Conservation (phyloP, 2,329 filamentous ascomycete genomes). For the Corinectria fuckeliana region DNA sequence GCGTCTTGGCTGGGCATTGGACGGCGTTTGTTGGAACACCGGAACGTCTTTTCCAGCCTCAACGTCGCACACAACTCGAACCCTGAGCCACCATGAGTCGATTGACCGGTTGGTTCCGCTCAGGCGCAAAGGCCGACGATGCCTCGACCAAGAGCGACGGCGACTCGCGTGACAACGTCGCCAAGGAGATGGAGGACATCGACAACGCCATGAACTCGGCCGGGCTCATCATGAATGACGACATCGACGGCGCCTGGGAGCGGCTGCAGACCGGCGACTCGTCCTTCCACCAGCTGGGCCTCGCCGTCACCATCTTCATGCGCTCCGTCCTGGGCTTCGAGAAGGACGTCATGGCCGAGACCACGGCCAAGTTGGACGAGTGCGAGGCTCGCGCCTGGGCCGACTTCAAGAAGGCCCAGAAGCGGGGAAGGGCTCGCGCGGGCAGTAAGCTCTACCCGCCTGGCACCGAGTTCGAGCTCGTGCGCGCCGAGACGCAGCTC, state of each 20-base stretch:
- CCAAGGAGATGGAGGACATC: constrained; percentile 60
- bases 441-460: constrained; percentile 70
- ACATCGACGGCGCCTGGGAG: constrained; percentile 82
- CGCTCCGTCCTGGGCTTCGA: constrained; percentile 88
- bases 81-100: constrained; percentile 51
- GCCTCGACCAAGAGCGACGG: constrained; percentile 42
- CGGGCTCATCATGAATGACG: constrained; percentile 83
- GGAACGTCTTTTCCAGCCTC: not conserved
- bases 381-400: constrained; percentile 79
- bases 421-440: constrained; percentile 54
- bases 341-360: constrained; percentile 87
- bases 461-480: constrained; percentile 86
- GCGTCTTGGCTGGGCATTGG: too few species aligned
- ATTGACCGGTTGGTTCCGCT: constrained; percentile 59
- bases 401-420: constrained; percentile 78
- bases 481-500: constrained; percentile 83
- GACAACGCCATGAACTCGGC: constrained; percentile 69
- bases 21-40: too few species aligned
- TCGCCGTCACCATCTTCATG: constrained; percentile 84
- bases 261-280: constrained; percentile 76
- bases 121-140: constrained; percentile 45
- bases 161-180: constrained; percentile 39
- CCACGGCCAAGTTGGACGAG: constrained; percentile 72
- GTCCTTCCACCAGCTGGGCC: constrained; percentile 86
- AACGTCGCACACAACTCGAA: not conserved